Conservation (phyloP, 768 basidiomycete genomes). For the Rickenella mellea region DNA sequence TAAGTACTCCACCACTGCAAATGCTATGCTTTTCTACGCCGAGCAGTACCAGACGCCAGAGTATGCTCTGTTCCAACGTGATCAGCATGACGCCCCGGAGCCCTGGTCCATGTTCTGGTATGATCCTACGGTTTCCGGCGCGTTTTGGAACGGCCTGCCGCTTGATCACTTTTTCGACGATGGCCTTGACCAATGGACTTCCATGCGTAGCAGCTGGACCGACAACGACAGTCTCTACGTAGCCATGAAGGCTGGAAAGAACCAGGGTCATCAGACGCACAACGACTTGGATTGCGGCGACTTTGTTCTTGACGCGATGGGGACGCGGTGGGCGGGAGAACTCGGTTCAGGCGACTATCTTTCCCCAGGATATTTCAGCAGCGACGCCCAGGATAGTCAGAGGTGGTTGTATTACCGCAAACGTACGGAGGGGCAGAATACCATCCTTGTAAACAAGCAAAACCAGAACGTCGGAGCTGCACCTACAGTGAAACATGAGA, state of each 20-base stretch:
- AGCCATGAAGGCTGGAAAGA: constrained; percentile 79
- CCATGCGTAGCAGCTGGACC: constrained; percentile 92
- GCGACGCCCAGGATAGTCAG: constrained; percentile 53
- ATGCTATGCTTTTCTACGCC: constrained; percentile 74
- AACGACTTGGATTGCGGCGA: constrained; percentile 92
- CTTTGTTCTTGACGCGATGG: constrained; percentile 91
- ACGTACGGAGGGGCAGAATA: constrained; percentile 96
- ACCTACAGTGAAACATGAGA: constrained; percentile 48
- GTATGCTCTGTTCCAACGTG: constrained; percentile 87
- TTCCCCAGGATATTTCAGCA: constrained; percentile 67
- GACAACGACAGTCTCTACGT: constrained; percentile 75
- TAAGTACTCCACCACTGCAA: constrained; percentile 93
- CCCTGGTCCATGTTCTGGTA: constrained; percentile 85
- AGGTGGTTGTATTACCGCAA: constrained; percentile 96
- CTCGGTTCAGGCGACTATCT: constrained; percentile 84
- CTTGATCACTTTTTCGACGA: constrained; percentile 81
- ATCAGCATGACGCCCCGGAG: constrained; percentile 71
- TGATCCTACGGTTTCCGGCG: constrained; percentile 69
- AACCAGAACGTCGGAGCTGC: constrained; percentile 77
- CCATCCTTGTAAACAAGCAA: constrained; percentile 58
- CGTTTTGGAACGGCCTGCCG: constrained; percentile 82
- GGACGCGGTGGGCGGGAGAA: constrained; percentile 91
- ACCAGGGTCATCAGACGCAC: constrained; percentile 84
- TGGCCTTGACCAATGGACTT: constrained; percentile 70
- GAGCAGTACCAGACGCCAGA: constrained; percentile 56